Base-by-base conservation (phyloP, 2,329 filamentous ascomycete genomes). In the Emmonsia crescens region DNA sequence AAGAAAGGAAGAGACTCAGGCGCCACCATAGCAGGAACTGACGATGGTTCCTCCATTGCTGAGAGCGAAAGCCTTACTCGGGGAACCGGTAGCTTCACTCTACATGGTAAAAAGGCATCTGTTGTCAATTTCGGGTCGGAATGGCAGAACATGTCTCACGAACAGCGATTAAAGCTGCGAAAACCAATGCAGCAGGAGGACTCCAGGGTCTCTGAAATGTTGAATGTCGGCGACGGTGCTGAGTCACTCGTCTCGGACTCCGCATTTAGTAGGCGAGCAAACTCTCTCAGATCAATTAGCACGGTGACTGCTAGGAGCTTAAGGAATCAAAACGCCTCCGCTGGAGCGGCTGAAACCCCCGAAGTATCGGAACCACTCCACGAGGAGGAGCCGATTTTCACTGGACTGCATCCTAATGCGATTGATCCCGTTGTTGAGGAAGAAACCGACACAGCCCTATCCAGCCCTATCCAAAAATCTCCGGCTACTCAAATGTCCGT, bases 91-190 rank as follows among this genome's bases (percentile, higher is more conserved):
- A 96, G 90, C 68, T 99, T 99, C 73, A 96, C 94, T 3, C 87
- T 99, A 3, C 94, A 99, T 70, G 93, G 94, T 64, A 99, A 97
- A 79, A 97, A 99, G 75, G 94, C 94, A 2, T 96, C 91, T 0
- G 89, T 99, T 61, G 90, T 99, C 67, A 95, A 90, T n/a, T 95
- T 99, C 72, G 91, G 92, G 9, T 86, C 87, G n/a, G 93, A 96
- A 68, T 86, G 96, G 78, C 87, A 93, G 69, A 87, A 83, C 63
- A 84, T 92, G 75, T 82, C 87, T 0, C 82, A 85, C 0, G 89
- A 93, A 64, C 88, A 92, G 69, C 85, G 87, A 44, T 76, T 90
- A 49, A 83, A 85, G 62, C 78, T 86, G 57, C 82, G 86, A 60
- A 89, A 77, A 68, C 73, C 75, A 29, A 73, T 72, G 3, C 72